phyloP scores from a whole-genome alignment of 208 protist genomes.

The Leishmania lainsoni region DNA sequence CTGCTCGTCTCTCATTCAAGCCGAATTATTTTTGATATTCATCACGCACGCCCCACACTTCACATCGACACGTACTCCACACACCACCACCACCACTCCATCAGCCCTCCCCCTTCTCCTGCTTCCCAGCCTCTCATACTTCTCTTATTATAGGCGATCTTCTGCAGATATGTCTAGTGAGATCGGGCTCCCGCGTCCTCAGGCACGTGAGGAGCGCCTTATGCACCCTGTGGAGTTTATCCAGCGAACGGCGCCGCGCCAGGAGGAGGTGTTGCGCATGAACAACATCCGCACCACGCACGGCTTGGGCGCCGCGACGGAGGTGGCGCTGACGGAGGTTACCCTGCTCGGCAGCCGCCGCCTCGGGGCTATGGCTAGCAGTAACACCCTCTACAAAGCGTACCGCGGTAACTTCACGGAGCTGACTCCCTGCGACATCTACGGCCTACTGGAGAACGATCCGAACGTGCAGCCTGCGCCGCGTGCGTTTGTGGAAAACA shows the following conservation, averaged over 20 bases:
- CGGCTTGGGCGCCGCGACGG: constrained; percentile 69
- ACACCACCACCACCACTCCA: neutral
- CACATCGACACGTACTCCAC: neutral
- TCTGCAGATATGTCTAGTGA: constrained; percentile 36
- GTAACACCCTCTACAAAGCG: constrained; percentile 78
- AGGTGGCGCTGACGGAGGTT: constrained; percentile 74
- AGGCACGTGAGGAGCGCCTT: constrained; percentile 54
- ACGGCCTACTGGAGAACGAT: constrained; percentile 82
- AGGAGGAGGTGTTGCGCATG: constrained; percentile 81
- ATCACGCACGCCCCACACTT: neutral
- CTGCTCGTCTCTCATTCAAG: neutral
- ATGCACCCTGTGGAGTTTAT: constrained; percentile 91
- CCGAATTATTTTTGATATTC: neutral
- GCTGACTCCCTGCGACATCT: constrained; percentile 66
- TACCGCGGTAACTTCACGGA: constrained; percentile 82
- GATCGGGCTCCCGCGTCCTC: constrained; percentile 50
- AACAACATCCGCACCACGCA: constrained; percentile 85
- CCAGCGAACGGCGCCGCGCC: constrained; percentile 58
- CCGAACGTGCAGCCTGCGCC: constrained; percentile 87
- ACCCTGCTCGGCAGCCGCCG: constrained; percentile 73
- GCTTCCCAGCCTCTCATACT: neutral
- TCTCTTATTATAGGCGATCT: neutral
- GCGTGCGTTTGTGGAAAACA: constrained; percentile 71
- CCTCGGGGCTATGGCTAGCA: constrained; percentile 73
- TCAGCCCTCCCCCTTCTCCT: neutral